Evolutionary conservation across 306 rosid genomes (phyloP), one percentile per base, ranked within the genome.

Genomic region (Quercus dentata): DNA sequence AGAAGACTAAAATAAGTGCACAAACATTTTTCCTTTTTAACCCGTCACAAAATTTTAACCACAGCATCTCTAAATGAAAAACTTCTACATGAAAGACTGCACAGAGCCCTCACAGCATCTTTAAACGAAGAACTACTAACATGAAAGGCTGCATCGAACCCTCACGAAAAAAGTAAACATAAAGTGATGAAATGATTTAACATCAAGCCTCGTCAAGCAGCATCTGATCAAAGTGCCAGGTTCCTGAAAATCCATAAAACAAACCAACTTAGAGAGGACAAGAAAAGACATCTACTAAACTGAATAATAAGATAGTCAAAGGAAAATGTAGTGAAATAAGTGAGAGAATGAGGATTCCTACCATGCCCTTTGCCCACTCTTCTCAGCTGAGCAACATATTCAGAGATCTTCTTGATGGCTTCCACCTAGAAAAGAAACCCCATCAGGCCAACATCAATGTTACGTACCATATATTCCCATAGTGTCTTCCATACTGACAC

Each of bases 281-380:
- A 38, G 10, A 38, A 38, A 38, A 38, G 46, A 38, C 46, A 38
- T 8, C 8, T 2, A 38, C 11, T 38, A 38, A 7, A 38, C 46
- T 38, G 46, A 38, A 38, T 38, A 38, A 49, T 49, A 49, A 49
- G 54, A 23, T 17, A 19, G 7, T 20, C 10, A 5, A 59, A 8
- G 21, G 55, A 35, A 55, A 18, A 46, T 33, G 21, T 5, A 77
- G 72, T 15, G 27, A 38, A 46, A 57, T 20, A 70, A 69, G 56
- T 63, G 5, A 31, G 1, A 79, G n/a, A 76, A 41, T 56, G 12
- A 23, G 67, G 71, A 74, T 55, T 76, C 86, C 63, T 88, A 93
- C 99, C 99, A 49, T 91, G 98, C 77, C 99, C 98, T 83, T 88
- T 90, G 70, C 98, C 99, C 17, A 96, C 93, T 86, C 98, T 89